Conservation (phyloP, 352 stramenopile genomes). For the Aphanomyces astaci region DNA sequence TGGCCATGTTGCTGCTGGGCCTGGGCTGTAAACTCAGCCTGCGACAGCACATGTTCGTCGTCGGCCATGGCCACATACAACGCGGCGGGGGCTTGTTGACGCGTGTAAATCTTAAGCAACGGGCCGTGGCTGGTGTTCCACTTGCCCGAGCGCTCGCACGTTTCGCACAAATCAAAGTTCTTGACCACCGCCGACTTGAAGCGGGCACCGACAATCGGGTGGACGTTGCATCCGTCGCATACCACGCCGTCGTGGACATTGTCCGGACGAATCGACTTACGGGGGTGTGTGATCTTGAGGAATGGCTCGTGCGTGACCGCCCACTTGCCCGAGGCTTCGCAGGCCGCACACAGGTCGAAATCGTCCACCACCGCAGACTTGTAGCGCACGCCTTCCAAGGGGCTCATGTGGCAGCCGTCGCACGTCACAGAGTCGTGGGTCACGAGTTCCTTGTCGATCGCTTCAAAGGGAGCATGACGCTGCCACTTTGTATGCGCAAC, state of each 20-base stretch:
- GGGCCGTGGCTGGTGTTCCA: conserved; percentile 46
- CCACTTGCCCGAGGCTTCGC: conserved; percentile 51
- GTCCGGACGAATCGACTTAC: conserved; percentile 24
- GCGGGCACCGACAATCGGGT: conserved; percentile 46
- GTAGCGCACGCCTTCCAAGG: conserved; percentile 60
- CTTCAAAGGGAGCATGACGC: conserved; percentile 23
- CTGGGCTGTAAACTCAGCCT: conserved; percentile 21
- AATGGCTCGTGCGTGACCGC: conserved; percentile 40
- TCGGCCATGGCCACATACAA: conserved; percentile 26
- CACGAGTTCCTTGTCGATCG: conserved; percentile 17
- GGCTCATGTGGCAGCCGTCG: conserved; percentile 40
- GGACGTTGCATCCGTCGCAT: conserved; percentile 57
- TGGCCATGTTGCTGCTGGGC: not conserved
- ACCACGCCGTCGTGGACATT: conserved; percentile 42
- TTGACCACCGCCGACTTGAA: conserved; percentile 54
- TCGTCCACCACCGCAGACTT: conserved; percentile 62
- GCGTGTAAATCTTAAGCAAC: conserved; percentile 38
- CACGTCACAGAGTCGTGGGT: conserved; percentile 28
- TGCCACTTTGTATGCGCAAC: conserved; percentile 12
- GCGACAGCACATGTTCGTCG: conserved; percentile 29
- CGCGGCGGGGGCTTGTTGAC: conserved; percentile 27
- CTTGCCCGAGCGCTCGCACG: conserved; percentile 38
- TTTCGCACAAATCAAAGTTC: conserved; percentile 66
- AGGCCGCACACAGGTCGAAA: conserved; percentile 73
- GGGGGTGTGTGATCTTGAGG: conserved; percentile 70